These are phyloP conservation scores for Hypoxylon sp. DNA, from an alignment of 2,329 filamentous ascomycete species.

Conservation along the genomic window DNA sequence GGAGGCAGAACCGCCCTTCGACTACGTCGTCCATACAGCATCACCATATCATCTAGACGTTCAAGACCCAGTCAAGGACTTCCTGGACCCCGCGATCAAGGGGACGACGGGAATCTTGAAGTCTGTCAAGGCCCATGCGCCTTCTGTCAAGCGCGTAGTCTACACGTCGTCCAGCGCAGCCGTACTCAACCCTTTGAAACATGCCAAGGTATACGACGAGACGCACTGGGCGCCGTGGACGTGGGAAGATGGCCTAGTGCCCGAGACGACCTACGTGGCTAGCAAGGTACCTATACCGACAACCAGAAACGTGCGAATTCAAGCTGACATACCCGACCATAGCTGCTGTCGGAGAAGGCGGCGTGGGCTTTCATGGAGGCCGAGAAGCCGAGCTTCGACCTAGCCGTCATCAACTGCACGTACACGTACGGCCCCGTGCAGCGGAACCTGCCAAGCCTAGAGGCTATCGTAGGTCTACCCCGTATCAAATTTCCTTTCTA, in stretches of 20 bases:
- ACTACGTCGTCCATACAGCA: slow-evolving; percentile 77
- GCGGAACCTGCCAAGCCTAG: slow-evolving; percentile 68
- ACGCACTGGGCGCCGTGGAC: slow-evolving; percentile 49
- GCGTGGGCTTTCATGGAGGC: slow-evolving; percentile 70
- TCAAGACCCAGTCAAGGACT: slow-evolving; percentile 55
- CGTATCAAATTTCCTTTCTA: too few species aligned
- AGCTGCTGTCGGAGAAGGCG: slow-evolving; percentile 72
- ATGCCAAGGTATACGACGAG: slow-evolving; percentile 52
- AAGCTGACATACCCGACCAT: slow-evolving; percentile 9
- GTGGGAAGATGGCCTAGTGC: slow-evolving; percentile 47
- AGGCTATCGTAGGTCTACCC: too few species aligned
- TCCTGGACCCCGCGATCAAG: slow-evolving; percentile 64
- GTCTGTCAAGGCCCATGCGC: slow-evolving; percentile 54
- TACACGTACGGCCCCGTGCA: slow-evolving; percentile 70
- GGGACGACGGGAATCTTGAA: slow-evolving; percentile 59
- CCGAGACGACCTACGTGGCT: slow-evolving; percentile 44
- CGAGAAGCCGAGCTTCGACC: slow-evolving; percentile 64
- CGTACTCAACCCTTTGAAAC: slow-evolving; percentile 50
- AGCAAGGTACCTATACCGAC: slow-evolving; percentile 53
- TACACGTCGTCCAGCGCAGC: slow-evolving; percentile 58
- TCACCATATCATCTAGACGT: slow-evolving; percentile 76
- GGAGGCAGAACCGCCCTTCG: slow-evolving; percentile 63
- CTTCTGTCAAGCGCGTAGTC: slow-evolving; percentile 69
- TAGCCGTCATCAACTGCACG: slow-evolving; percentile 69
- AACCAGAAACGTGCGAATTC: neutral